A percentile compares a stretch with the other conserved stretches of the same genome.
These are phyloP conservation scores for Citrus sinensis DNA, from an alignment of 345 rosid species.

Conservation along the genomic window DNA sequence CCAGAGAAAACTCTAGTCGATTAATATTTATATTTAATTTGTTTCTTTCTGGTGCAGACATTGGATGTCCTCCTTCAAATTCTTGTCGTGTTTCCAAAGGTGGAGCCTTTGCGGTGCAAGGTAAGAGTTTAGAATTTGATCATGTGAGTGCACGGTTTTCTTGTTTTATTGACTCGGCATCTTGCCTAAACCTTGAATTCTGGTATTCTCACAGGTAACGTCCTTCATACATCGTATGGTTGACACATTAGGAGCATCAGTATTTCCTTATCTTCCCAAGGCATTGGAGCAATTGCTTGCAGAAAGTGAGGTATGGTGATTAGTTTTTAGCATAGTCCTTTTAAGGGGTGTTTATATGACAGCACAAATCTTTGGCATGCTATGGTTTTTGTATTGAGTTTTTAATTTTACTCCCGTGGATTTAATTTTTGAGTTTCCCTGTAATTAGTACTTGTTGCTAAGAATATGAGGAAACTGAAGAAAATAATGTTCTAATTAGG, in stretches of 20 bases:
- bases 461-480: background rate
- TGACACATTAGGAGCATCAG: slow-evolving; percentile 84
- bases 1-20: background rate
- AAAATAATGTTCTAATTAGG: background rate
- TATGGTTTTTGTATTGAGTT: background rate
- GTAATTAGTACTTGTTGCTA: background rate
- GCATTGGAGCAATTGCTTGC: slow-evolving; percentile 87
- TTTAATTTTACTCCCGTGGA: background rate
- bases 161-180: background rate
- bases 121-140: slow-evolving; percentile 38
- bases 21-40: slow-evolving; percentile 10
- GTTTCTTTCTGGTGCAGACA: slow-evolving; percentile 51
- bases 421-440: background rate
- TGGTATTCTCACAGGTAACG: slow-evolving; percentile 51
- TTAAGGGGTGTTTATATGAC: no score
- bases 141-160: background rate
- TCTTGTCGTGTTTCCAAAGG: slow-evolving; percentile 77
- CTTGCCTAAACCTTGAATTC: slow-evolving; percentile 19
- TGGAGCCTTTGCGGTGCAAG: slow-evolving; percentile 73
- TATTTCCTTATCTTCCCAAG: slow-evolving; percentile 92
- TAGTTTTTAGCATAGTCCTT: background rate
- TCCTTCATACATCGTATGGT: slow-evolving; percentile 98
- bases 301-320: slow-evolving; percentile 72
- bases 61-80: slow-evolving; percentile 83
- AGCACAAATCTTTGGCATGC: background rate